Conservation (phyloP, 805 yeast genomes). For the Jamesozyma lodderae region DNA sequence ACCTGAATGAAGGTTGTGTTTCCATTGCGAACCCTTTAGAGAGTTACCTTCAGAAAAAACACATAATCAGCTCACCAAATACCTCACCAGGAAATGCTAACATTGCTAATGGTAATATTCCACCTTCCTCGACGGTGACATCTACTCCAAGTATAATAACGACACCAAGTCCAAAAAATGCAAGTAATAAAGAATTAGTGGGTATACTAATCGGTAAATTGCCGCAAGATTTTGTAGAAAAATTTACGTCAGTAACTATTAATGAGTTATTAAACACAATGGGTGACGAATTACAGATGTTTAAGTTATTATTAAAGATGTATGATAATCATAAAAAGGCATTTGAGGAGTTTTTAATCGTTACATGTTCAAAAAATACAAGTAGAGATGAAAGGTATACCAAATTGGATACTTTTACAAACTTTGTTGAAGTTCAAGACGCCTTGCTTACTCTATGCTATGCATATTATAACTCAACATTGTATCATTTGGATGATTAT, state of each 20-base stretch:
- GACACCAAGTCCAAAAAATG: background rate
- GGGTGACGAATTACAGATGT: slow-evolving; percentile 18
- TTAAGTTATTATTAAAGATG: slow-evolving; percentile 12
- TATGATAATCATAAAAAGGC: slow-evolving; percentile 12
- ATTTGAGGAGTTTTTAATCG: slow-evolving; percentile 10
- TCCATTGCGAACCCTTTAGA: slow-evolving; percentile 24
- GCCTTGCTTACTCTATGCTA: slow-evolving; percentile 19
- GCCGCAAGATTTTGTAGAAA: slow-evolving; percentile 14
- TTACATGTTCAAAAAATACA: background rate
- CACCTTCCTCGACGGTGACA: no score
- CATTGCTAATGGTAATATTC: background rate
- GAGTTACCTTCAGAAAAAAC: slow-evolving; percentile 13
- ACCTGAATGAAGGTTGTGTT: slow-evolving; percentile 19
- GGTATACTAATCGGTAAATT: slow-evolving; percentile 10
- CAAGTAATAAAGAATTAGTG: slow-evolving; percentile 14
- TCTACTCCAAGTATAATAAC: background rate
- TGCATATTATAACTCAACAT: slow-evolving; percentile 20
- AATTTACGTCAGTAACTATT: slow-evolving; percentile 9
- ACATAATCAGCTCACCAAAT: background rate
- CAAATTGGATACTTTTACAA: slow-evolving; percentile 7
- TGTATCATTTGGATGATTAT: slow-evolving; percentile 17
- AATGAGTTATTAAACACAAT: slow-evolving; percentile 6
- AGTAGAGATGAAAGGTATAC: background rate
- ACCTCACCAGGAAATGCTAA: background rate
- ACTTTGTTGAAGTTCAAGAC: slow-evolving; percentile 18